Evolutionary conservation across 1,284 basidiomycete genomes (phyloP), one percentile per base, ranked within the genome.

Genomic region (Rhodotorula sp.): DNA sequence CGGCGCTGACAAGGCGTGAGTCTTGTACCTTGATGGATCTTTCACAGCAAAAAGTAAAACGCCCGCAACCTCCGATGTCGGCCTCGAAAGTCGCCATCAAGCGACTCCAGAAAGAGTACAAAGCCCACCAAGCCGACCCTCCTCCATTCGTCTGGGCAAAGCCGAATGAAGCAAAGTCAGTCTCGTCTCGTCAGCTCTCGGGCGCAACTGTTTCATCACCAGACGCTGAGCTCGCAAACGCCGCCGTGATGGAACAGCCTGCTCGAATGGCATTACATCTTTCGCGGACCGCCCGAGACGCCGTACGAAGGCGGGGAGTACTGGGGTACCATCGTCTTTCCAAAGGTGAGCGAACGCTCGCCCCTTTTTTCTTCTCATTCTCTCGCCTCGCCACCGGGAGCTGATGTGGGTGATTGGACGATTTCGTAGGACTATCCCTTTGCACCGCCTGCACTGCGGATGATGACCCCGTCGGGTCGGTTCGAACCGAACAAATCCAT

Each of bases 261-360:
- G 26, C 72, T 79, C 14, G 77, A 78, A 46, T 79, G 76, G 71
- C 78, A 78, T 64, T 78, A 69, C 69, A 72, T 80, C 60, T 71
- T 80, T 34, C 73, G 77, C 31, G 79, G 77, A 23, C 77, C 67
- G 31, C 69, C 67, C 12, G 72, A 75, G 15, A 70, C 74, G 54
- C 71, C 78, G 3, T 78, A 71, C 57, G 66, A 52, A 0, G 75
- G 77, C 15, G 79, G 79, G 12, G 78, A 80, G 61, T 80, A 79
- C 65, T 78, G 77, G 68, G 79, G 78, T 3, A 71, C 72, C 29
- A 59, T 79, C n/a, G 57, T 62, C 18, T 79, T 79, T 58, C 74
- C 73, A 3, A 66, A 70, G 59, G 64, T 64, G 21, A 31, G 54
- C 15, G 3, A n/a, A 39, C 23, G 8, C 21, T 20, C 58, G 26